Evolutionary conservation across 192 early-diverging fungal species (phyloP).

Genomic region (Geranomyces variabilis): DNA sequence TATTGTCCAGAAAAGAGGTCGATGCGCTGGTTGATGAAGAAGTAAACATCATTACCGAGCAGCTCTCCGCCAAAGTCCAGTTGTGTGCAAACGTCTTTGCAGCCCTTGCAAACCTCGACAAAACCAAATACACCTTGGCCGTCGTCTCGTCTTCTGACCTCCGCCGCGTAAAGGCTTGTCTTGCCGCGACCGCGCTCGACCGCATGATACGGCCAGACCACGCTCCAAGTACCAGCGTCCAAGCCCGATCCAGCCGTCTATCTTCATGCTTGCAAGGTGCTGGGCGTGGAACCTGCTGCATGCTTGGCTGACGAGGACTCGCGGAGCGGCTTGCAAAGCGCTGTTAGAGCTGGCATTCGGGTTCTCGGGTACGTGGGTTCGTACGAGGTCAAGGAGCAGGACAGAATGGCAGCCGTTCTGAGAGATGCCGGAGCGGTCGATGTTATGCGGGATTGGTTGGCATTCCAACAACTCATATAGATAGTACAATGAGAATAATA

Average conservation of each 20-base stretch:
- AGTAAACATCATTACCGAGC: constrained; percentile 4
- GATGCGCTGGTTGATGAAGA: too few species aligned
- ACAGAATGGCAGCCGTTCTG: not conserved
- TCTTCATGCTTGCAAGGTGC: constrained; percentile 8
- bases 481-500: too few species aligned
- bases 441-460: too few species aligned
- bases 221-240: constrained; percentile 22
- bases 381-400: not conserved
- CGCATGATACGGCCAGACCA: constrained; percentile 4
- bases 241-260: constrained; percentile 24
- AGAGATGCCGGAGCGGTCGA: constrained; percentile 6
- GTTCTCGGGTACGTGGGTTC: constrained; percentile 18
- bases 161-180: constrained; percentile 7
- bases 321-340: not conserved
- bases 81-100: constrained; percentile 12
- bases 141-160: constrained; percentile 21
- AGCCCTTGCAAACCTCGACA: constrained; percentile 14
- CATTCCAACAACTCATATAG: too few species aligned
- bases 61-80: not conserved
- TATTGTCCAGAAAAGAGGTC: constrained; percentile 8
- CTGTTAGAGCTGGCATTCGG: constrained; percentile 16
- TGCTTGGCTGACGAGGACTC: constrained; percentile 27
- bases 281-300: not conserved
- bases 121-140: constrained; percentile 13
- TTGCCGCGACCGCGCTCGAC: not conserved